Percentiles rank a stretch among this genome's conserved stretches.
phyloP scores from a whole-genome alignment of 495 filamentous ascomycete species.

The Lophiotrema nucula region DNA sequence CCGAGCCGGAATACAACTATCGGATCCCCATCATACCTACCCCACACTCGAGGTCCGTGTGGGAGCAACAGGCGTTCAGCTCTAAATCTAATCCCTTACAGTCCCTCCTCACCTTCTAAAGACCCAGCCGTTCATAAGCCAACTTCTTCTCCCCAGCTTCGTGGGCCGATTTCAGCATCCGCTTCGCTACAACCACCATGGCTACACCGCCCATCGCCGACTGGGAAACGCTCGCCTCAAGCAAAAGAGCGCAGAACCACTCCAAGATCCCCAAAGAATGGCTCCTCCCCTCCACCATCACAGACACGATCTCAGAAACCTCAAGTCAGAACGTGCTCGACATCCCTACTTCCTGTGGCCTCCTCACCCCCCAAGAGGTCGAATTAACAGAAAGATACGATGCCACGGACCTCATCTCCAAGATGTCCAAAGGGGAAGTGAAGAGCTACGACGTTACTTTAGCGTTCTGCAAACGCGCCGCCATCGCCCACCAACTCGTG shows the following conservation, averaged over 20 bases:
- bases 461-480: constrained; percentile 35
- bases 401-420: constrained; percentile 21
- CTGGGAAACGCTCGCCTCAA: constrained; percentile 25
- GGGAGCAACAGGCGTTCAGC: no score
- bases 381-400: constrained; percentile 26
- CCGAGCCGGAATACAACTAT: no score
- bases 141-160: no score
- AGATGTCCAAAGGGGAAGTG: constrained; percentile 7
- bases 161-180: no score
- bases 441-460: constrained; percentile 22
- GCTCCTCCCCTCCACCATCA: constrained; percentile 19
- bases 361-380: constrained; percentile 23
- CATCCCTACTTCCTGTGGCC: constrained; percentile 15
- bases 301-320: constrained; percentile 2
- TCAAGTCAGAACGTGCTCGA: constrained; percentile 12
- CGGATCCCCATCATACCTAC: no score
- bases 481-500: constrained; percentile 33
- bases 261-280: constrained; percentile 22
- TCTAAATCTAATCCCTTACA: no score
- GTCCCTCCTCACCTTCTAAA: no score
- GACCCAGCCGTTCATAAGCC: no score
- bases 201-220: neutral
- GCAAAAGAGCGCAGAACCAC: constrained; percentile 13
- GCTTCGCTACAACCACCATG: no score
- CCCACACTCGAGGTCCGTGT: no score